Evolutionary conservation across 441 rosid genomes (phyloP), one percentile per base, ranked within the genome.

Genomic region (Manihot esculenta): DNA sequence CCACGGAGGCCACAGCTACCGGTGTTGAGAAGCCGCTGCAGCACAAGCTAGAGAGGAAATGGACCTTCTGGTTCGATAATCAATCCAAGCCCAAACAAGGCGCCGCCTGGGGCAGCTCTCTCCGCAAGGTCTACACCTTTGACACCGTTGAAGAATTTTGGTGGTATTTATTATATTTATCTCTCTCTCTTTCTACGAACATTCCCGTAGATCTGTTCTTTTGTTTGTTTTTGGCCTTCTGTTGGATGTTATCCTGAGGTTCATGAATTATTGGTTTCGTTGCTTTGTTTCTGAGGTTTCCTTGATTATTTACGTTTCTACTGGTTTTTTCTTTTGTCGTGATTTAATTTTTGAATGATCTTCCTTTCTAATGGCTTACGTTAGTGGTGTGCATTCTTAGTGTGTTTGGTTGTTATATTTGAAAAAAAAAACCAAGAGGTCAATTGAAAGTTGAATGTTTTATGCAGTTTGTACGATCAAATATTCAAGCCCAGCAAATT

Each of bases 111-210:
- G 98, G 96, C 33, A 63, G 87, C 53, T 75, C 91, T 64, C 89
- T 91, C 41, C 91, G 92, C 59, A 88, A 86, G 66, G 87, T 83
- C 76, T 89, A 80, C 75, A 85, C 97, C 55, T 91, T 94, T 71
- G 95, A 89, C 63, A 88, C 96, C 78, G 95, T 94, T 69, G 96
- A 94, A 79, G 98, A 91, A 63, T 94, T 94, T 83, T 94, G 97
- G 98, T 71, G 94, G 98, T 91, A 83, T 45, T n/a, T 17, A 18
- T 7, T 27, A 33, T 44, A 38, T n/a, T 13, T 44, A 42, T 35
- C 18, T 20, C 9, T 57, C 11, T 2, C 21, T 44, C 5, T 70
- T 9, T 24, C 8, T 24, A 55, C 12, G 1, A 33, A 18, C 38
- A 20, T 51, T 15, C 51, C 49, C 15, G 12, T 62, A 33, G 67